These are phyloP conservation scores for Rhynchosporium agropyri DNA, from an alignment of 2,329 filamentous ascomycete genomes.

Conservation along the genomic window DNA sequence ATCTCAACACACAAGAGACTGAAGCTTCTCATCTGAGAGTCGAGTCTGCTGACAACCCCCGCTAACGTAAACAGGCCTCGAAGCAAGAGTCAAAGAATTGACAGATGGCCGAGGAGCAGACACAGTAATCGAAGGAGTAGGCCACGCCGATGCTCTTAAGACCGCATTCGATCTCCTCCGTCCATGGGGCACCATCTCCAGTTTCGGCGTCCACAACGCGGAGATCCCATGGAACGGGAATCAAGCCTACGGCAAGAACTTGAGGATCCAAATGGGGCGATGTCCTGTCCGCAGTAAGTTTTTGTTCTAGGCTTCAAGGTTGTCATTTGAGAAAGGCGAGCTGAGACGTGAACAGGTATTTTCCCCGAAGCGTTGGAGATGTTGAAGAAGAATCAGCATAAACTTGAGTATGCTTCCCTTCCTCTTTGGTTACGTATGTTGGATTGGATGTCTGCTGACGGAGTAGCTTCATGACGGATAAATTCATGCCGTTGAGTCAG, in stretches of 20 bases:
- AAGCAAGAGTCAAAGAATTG: conserved; percentile 70
- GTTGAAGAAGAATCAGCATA: conserved; percentile 66
- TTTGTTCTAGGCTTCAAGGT: neutral
- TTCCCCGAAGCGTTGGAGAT: conserved; percentile 67
- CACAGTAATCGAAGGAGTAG: conserved; percentile 79
- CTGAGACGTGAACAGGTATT: conserved; percentile 56
- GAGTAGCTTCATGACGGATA: conserved; percentile 73
- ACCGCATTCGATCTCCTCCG: conserved; percentile 72
- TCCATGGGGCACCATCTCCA: conserved; percentile 73
- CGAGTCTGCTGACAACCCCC: neutral
- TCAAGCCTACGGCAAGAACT: conserved; percentile 70
- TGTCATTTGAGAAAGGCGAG: conserved; percentile 53
- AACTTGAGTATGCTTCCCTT: conserved; percentile 59
- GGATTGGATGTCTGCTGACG: conserved; percentile 29
- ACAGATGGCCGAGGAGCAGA: conserved; percentile 84
- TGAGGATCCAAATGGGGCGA: conserved; percentile 72
- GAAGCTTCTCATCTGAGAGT: too few relatives aligned
- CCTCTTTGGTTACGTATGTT: neutral
- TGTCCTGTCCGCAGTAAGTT: conserved; percentile 71
- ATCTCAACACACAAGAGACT: too few relatives aligned
- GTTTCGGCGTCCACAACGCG: conserved; percentile 75
- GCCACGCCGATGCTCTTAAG: conserved; percentile 66
- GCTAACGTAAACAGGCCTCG: conserved; percentile 45
- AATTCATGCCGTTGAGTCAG: conserved; percentile 69
- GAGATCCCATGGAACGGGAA: conserved; percentile 58